Evolutionary conservation across 345 rosid species (phyloP).

Genomic region (Euphorbia peplus): DNA sequence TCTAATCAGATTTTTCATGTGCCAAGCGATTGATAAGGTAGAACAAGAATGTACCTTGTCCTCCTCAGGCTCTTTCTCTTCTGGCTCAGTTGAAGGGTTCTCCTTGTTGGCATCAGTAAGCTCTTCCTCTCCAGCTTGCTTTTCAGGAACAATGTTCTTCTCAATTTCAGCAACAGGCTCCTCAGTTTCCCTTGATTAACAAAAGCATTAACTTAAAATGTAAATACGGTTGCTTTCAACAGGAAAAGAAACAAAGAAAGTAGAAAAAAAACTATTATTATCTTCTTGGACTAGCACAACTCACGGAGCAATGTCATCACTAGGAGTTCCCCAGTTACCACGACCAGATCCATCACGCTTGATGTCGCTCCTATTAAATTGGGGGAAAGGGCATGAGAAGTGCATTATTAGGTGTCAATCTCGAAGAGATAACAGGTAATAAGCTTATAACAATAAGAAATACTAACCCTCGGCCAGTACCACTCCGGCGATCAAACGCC

Average conservation of each 20-base stretch:
- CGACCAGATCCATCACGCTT: conserved; percentile 94
- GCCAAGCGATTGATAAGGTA: background rate
- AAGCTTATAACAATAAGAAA: background rate
- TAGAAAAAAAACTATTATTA: no score
- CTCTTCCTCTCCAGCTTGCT: conserved; percentile 57
- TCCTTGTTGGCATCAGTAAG: conserved; percentile 72
- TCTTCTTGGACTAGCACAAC: conserved; percentile 12
- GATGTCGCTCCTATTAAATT: conserved; percentile 51
- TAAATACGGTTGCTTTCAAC: background rate
- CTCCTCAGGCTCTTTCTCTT: conserved; percentile 82
- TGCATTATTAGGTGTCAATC: background rate
- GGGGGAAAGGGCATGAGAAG: background rate
- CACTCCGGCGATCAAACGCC: conserved; percentile 75
- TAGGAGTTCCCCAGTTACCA: conserved; percentile 88
- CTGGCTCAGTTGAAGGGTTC: conserved; percentile 44
- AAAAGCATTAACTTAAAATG: conserved; percentile 12
- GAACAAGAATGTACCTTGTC: conserved; percentile 48
- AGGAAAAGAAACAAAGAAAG: no score
- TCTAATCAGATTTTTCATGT: background rate
- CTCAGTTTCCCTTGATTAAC: conserved; percentile 57
- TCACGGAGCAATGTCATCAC: conserved; percentile 74
- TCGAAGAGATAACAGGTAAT: background rate
- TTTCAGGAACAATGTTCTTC: conserved; percentile 53
- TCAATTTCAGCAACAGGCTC: conserved; percentile 50
- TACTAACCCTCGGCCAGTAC: conserved; percentile 93